Percentiles rank a stretch among this genome's conserved stretches.
These are phyloP conservation scores for Eutypa lata DNA, from an alignment of 2,329 filamentous ascomycete species.

Conservation along the genomic window DNA sequence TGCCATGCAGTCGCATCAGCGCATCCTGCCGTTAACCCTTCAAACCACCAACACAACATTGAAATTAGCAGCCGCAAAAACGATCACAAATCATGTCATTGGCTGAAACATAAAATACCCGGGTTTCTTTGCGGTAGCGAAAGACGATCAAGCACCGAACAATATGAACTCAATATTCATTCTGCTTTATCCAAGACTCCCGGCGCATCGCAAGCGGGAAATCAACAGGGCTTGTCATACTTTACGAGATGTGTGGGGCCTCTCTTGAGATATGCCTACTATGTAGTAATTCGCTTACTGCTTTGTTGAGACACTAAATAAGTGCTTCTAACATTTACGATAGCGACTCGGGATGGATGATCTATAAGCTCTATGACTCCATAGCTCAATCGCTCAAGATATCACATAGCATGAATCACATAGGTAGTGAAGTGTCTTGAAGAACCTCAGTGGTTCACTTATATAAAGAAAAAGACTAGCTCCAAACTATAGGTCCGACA, in stretches of 20 bases:
- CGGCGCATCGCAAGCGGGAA: not conserved
- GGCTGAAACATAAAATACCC: conserved; percentile 6
- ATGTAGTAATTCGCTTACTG: no score
- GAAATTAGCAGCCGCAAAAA: conserved; percentile 13
- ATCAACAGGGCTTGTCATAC: not conserved
- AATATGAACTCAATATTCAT: not conserved
- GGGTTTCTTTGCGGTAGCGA: conserved; percentile 3
- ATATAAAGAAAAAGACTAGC: not conserved
- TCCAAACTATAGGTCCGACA: not conserved
- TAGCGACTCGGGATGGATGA: not conserved
- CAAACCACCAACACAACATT: conserved; percentile 9
- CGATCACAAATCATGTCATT: conserved; percentile 12
- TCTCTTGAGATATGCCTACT: not conserved
- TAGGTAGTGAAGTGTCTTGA: not conserved
- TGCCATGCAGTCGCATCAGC: conserved; percentile 20
- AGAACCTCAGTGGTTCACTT: not conserved
- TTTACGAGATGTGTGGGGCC: not conserved
- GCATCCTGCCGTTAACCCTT: conserved; percentile 16
- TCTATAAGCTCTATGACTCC: not conserved
- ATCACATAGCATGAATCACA: not conserved
- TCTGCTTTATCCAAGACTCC: not conserved
- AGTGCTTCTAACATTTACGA: not conserved
- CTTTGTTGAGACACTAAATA: not conserved
- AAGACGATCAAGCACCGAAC: conserved; percentile 2
- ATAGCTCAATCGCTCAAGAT: not conserved